Evolutionary conservation across 495 filamentous ascomycete genomes (phyloP), one percentile per base, ranked within the genome.

Genomic region (Penicillium cinerascens): DNA sequence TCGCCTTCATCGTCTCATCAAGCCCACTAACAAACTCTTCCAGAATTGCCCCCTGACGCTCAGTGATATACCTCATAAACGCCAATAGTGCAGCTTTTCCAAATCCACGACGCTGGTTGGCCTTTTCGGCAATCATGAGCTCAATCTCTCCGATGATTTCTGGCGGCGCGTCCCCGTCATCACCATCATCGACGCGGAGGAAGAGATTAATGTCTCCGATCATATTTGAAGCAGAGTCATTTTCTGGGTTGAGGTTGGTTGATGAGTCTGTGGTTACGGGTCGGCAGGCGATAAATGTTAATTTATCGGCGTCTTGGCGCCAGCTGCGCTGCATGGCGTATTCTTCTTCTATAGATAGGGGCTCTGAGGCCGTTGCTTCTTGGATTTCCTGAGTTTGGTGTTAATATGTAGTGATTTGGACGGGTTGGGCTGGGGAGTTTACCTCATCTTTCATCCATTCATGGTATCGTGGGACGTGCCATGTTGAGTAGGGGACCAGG

Each of bases 391-490:
- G 17, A n/a, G 15, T 13, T 0, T 22, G 11, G 18, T 40, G 17
- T 49, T 41, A 51, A 39, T 46, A 47, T 50, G 11, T 23, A 8
- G 50, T 8, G 7, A 1, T 33, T 33, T 33, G 29, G 9, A 13
- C 13, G 35, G 11, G 40, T 47, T 42, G 25, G 11, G 47, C 26
- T 23, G 23, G 38, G 27, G 23, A n/a, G 52, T 65, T 47, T 72
- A 92, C 89, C 50, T 85, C 78, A 59, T 93, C 86, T 76, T 92
- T 77, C 91, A 96, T 96, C 91, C 91, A 96, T 61, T 81, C 71
- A 56, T 95, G 88, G 58, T 96, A 96, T 2, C 76, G 84, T 8
- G 77, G 78, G 29, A 96, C 91, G 72, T 96, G 91, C 69, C 82
- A 84, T 49, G 72, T 69, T 33, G 87, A 88, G 62, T 96, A 96